Evolutionary conservation across 495 filamentous ascomycete genomes (phyloP).

Genomic region (Podospora pseudocomata): DNA sequence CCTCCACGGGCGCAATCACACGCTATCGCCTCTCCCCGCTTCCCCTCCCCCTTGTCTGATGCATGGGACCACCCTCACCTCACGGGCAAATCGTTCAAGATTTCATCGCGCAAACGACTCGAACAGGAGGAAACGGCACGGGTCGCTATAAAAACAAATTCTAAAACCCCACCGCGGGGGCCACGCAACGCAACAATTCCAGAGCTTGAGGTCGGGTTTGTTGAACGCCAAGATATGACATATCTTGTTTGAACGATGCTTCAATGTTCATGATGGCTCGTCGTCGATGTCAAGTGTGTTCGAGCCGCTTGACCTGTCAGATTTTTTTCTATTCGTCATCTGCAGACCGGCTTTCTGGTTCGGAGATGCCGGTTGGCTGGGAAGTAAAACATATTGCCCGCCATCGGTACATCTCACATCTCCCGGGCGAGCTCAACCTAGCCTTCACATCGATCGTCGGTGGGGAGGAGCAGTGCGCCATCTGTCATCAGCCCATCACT

Average conservation of each 20-base stretch:
- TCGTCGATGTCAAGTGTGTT: no score
- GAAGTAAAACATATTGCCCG: neutral
- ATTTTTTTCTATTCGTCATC: neutral
- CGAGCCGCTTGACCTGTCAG: neutral
- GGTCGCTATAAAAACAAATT: neutral
- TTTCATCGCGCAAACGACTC: neutral
- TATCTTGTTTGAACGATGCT: neutral
- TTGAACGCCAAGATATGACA: neutral
- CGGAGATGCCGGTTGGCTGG: neutral
- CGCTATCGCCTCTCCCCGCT: constrained; percentile 38
- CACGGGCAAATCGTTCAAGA: constrained; percentile 22
- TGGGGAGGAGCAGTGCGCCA: neutral
- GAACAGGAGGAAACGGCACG: neutral
- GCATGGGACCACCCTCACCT: constrained; percentile 13
- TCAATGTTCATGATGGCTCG: neutral
- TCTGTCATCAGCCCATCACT: neutral
- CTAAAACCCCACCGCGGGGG: neutral
- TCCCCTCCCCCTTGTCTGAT: constrained; percentile 26
- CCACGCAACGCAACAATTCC: neutral
- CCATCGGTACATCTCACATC: neutral
- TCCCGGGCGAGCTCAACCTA: neutral
- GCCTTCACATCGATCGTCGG: neutral
- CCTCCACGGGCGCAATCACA: constrained; percentile 36
- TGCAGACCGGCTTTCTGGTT: neutral
- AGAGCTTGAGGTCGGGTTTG: neutral